Evolutionary conservation across 2,329 filamentous ascomycete species (phyloP).

Genomic region (Zopfia rhizophila): DNA sequence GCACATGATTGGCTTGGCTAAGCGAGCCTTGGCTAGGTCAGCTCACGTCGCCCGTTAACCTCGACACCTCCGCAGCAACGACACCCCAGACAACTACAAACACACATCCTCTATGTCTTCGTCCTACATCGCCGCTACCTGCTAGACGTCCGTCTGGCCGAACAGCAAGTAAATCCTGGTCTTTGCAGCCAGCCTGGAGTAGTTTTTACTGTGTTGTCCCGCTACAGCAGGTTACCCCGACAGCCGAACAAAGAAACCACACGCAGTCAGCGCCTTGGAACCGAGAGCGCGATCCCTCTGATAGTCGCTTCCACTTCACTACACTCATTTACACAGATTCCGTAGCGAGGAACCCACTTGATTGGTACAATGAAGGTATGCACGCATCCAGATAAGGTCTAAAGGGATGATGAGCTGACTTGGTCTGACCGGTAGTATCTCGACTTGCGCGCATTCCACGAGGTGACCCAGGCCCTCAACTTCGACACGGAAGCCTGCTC

Average conservation of each 20-base stretch:
- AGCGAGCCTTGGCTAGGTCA: constrained; percentile 18
- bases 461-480: constrained; percentile 90
- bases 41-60: constrained; percentile 30
- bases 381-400: constrained; percentile 26
- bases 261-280: constrained; percentile 3
- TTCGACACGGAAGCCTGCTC: constrained; percentile 95
- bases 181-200: constrained; percentile 56
- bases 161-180: constrained; percentile 48
- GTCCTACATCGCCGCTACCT: constrained; percentile 43
- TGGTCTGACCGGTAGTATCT: constrained; percentile 73
- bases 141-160: constrained; percentile 54
- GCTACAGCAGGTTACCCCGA: constrained; percentile 46
- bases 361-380: constrained; percentile 52
- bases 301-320: constrained; percentile 2
- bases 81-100: constrained; percentile 34
- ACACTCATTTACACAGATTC: constrained; percentile 1
- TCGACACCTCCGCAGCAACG: constrained; percentile 38
- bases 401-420: constrained; percentile 41
- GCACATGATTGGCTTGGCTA: constrained; percentile 40
- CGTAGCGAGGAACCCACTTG: constrained; percentile 32
- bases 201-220: constrained; percentile 49
- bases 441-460: constrained; percentile 88
- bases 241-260: constrained; percentile 40
- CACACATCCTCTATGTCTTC: constrained; percentile 21
- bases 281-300: constrained; percentile 4